These are phyloP conservation scores for Cardiospermum halicacabum DNA, from an alignment of 345 rosid species.

Conservation along the genomic window DNA sequence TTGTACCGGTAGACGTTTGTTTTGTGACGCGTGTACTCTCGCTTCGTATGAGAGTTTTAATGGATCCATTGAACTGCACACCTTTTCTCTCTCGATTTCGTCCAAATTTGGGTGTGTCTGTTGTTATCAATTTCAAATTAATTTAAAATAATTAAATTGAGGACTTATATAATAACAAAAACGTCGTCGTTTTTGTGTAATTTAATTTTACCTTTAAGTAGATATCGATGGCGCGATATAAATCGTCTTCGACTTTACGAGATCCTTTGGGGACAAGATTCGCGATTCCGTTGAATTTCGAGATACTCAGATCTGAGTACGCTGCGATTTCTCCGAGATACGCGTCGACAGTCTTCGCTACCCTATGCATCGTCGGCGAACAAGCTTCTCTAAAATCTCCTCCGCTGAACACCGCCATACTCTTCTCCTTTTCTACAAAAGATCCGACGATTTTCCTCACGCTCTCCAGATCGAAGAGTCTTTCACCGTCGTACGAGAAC, in stretches of 20 bases:
- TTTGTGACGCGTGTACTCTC: slow-evolving; percentile 92
- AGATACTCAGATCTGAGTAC: slow-evolving; percentile 50
- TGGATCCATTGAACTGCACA: slow-evolving; percentile 85
- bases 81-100: slow-evolving; percentile 88
- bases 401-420: slow-evolving; percentile 65
- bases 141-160: no score
- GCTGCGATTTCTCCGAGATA: slow-evolving; percentile 78
- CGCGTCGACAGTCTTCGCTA: slow-evolving; percentile 64
- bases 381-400: slow-evolving; percentile 47
- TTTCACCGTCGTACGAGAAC: slow-evolving; percentile 81
- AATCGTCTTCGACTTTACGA: slow-evolving; percentile 73
- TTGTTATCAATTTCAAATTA: neutral
- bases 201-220: slow-evolving; percentile 78
- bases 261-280: slow-evolving; percentile 67
- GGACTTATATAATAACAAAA: neutral
- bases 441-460: slow-evolving; percentile 65
- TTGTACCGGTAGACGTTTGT: slow-evolving; percentile 88
- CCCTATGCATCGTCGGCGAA: slow-evolving; percentile 56
- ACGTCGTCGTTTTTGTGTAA: neutral
- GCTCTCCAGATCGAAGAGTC: slow-evolving; percentile 72
- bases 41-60: slow-evolving; percentile 84
- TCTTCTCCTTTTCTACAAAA: slow-evolving; percentile 85
- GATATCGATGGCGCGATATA: slow-evolving; percentile 83
- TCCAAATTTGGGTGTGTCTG: slow-evolving; percentile 82
- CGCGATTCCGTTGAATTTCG: slow-evolving; percentile 85